These are phyloP conservation scores for Aureobasidium sp. DNA, from an alignment of 2,329 filamentous ascomycete species.

Conservation along the genomic window DNA sequence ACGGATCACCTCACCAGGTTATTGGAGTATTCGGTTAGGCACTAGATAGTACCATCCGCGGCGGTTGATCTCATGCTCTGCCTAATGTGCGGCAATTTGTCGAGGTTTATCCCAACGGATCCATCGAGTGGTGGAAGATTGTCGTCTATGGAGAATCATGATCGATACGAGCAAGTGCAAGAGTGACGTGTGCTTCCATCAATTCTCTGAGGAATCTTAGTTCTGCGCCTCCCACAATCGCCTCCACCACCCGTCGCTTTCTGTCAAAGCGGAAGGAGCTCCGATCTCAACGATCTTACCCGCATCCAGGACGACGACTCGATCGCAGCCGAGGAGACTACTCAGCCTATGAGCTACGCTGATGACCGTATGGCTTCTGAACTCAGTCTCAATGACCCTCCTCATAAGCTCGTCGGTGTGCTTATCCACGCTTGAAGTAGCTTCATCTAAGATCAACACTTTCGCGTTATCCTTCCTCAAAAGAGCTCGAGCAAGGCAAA, in stretches of 20 bases:
- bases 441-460: slow-evolving; percentile 44
- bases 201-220: background rate
- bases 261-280: slow-evolving; percentile 18
- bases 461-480: slow-evolving; percentile 38
- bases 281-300: slow-evolving; percentile 51
- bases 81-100: too few relatives aligned
- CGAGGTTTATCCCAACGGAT: too few relatives aligned
- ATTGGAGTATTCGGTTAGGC: too few relatives aligned
- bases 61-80: too few relatives aligned
- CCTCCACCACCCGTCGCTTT: background rate
- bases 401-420: slow-evolving; percentile 8
- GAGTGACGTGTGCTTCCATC: too few relatives aligned
- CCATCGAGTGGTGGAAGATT: too few relatives aligned
- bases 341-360: slow-evolving; percentile 63
- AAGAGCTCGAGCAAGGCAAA: slow-evolving; percentile 54
- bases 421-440: slow-evolving; percentile 23
- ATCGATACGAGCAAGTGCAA: too few relatives aligned
- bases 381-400: slow-evolving; percentile 35
- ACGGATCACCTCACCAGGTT: too few relatives aligned
- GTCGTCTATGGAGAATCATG: too few relatives aligned
- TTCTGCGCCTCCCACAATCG: slow-evolving; percentile 6
- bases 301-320: slow-evolving; percentile 56
- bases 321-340: slow-evolving; percentile 60
- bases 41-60: too few relatives aligned
- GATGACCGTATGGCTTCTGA: slow-evolving; percentile 65